These are phyloP conservation scores for Monilinia aucupariae DNA, from an alignment of 2,329 filamentous ascomycete species.

Conservation along the genomic window DNA sequence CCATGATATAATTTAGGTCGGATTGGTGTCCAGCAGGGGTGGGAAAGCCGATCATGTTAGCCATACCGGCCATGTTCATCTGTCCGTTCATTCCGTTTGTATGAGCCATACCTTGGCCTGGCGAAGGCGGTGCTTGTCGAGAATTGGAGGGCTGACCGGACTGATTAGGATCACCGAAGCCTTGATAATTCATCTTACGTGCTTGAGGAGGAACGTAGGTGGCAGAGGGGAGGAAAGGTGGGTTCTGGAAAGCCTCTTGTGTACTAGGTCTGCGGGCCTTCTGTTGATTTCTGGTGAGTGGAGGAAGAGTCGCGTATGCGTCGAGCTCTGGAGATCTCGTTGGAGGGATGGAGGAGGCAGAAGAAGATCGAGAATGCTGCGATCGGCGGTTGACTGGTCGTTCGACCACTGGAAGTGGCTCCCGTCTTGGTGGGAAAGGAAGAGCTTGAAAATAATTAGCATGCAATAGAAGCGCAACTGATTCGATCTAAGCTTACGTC, in stretches of 20 bases:
- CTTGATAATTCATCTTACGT: slow-evolving; percentile 15
- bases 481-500: slow-evolving; percentile 7
- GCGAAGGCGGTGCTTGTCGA: slow-evolving; percentile 34
- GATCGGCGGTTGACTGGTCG: neutral
- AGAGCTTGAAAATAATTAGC: neutral
- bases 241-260: neutral
- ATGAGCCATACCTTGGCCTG: slow-evolving; percentile 31
- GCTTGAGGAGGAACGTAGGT: neutral
- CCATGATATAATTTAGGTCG: slow-evolving; percentile 63
- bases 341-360: neutral
- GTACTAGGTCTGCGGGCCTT: neutral
- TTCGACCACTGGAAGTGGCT: slow-evolving; percentile 3
- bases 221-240: neutral
- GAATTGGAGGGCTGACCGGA: slow-evolving; percentile 21
- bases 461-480: neutral
- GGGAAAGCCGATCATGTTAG: slow-evolving; percentile 38
- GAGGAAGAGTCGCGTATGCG: neutral
- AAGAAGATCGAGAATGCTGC: neutral
- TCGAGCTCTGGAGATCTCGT: neutral
- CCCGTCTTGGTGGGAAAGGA: neutral
- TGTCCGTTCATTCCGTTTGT: slow-evolving; percentile 34
- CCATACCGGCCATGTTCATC: slow-evolving; percentile 41
- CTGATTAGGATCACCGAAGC: slow-evolving; percentile 25
- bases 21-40: slow-evolving; percentile 64
- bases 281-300: neutral